Conservation (phyloP, 1,139 yeast genomes). For the Hansenula anomala region DNA sequence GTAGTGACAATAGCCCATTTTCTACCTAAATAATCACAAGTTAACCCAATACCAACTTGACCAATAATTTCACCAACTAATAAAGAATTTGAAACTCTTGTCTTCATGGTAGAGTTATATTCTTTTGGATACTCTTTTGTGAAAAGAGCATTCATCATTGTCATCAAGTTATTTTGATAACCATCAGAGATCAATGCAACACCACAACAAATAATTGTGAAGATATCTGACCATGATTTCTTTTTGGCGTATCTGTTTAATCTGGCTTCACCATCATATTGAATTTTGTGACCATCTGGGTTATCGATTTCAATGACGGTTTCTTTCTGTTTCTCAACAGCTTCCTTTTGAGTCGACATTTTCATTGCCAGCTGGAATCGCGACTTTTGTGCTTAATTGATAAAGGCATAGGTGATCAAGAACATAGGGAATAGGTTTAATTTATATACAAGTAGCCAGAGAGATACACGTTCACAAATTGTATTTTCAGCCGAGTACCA, state of each 20-base stretch:
- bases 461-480: too few species aligned
- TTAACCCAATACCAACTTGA: slow-evolving; percentile 47
- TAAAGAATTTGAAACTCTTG: slow-evolving; percentile 55
- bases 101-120: slow-evolving; percentile 41
- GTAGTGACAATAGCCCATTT: slow-evolving; percentile 55
- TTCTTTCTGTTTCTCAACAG: not conserved
- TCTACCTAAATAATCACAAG: slow-evolving; percentile 54
- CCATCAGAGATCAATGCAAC: slow-evolving; percentile 61
- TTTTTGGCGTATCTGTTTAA: slow-evolving; percentile 13
- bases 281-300: slow-evolving; percentile 4
- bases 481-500: too few species aligned
- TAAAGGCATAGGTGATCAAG: too few species aligned
- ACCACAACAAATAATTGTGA: slow-evolving; percentile 30
- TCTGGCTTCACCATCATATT: slow-evolving; percentile 14
- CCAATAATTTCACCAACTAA: slow-evolving; percentile 58
- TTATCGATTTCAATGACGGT: not conserved
- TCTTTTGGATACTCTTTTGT: slow-evolving; percentile 36
- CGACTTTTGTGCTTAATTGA: too few species aligned
- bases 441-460: too few species aligned
- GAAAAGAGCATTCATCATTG: slow-evolving; percentile 51
- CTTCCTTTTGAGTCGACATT: not conserved
- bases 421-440: too few species aligned
- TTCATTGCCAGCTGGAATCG: not conserved
- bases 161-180: slow-evolving; percentile 59
- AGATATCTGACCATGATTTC: slow-evolving; percentile 18